Base-by-base conservation (phyloP, 805 yeast species). In the Pichia nanzhaoensis region DNA sequence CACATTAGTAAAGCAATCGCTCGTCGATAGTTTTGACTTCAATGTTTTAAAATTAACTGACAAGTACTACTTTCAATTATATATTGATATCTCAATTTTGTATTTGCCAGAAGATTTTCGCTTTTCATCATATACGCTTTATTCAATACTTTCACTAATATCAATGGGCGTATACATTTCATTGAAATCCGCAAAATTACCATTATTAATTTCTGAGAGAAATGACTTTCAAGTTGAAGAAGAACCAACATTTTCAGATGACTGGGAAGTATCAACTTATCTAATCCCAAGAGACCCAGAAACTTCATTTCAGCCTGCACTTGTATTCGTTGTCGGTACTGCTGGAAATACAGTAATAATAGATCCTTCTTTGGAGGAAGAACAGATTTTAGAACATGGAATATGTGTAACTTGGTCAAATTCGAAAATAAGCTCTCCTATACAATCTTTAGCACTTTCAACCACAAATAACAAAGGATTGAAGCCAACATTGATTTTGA, bases 291-390 rank as follows among this genome's bases (percentile, higher is more conserved):
- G 63, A 20, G 58, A 60, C 28, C 55, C 64, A 1, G 19, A 34
- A 7, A 27, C 24, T 7, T 39, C 48, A 2, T 77, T 77, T 63
- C 71, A 75, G 37, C 91, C 95, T 0, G 95, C 97, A 0, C 63
- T 91, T 16, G 66, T 86, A 33, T 78, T 93, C 53, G 77, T 91
- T 0, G 64, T 84, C 22, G 95, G 95, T 0, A 68, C 84, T 5
- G 77, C 87, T 0, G 95, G 91, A 1, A 57, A 68, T 13, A 78
- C 79, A 42, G 73, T 82, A 9, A 63, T 88, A 20, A 69, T 90
- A 21, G 99, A 91, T 59, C 98, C 99, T 0, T 81, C 95, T 1
- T 67, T 77, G n/a, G 85, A 82, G 48, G 99, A 91, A 62, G 90
- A 86, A 59, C 85, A 80, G 49, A 95, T 90, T 2, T 73, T 89